Conservation (phyloP, 805 yeast genomes). For the Candida lessepsii region DNA sequence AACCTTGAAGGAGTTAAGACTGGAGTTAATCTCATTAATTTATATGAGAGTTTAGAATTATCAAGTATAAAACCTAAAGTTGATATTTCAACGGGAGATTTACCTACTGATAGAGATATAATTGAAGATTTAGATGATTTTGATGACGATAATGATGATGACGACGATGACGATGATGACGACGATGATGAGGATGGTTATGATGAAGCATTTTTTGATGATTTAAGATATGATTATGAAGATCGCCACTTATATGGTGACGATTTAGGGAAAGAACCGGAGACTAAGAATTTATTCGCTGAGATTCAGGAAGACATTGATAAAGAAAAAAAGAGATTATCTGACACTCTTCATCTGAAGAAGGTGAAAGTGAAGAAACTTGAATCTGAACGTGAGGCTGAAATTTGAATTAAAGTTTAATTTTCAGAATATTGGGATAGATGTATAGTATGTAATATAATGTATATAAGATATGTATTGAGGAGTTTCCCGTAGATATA, state of each 20-base stretch:
- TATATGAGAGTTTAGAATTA: slow-evolving; percentile 13
- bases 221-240: slow-evolving; percentile 6
- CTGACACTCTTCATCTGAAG: not conserved
- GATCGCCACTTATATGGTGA: slow-evolving; percentile 11
- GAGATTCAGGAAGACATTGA: slow-evolving; percentile 18
- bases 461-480: not conserved
- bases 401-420: too few species aligned
- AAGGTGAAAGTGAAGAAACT: slow-evolving; percentile 19
- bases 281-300: slow-evolving; percentile 19
- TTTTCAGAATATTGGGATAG: not conserved
- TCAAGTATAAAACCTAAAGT: slow-evolving; percentile 1
- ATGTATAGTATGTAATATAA: slow-evolving; percentile 7
- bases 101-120: slow-evolving; percentile 14
- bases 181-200: slow-evolving; percentile 4
- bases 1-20: slow-evolving; percentile 31
- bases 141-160: slow-evolving; percentile 11
- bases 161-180: slow-evolving; percentile 11
- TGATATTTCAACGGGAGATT: slow-evolving; percentile 6
- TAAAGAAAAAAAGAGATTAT: slow-evolving; percentile 1
- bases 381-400: too few species aligned
- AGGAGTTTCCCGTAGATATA: too few species aligned
- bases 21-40: slow-evolving; percentile 23
- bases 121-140: slow-evolving; percentile 8
- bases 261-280: slow-evolving; percentile 4
- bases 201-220: slow-evolving; percentile 7